Percentiles rank a stretch among this genome's conserved stretches.
phyloP scores from a whole-genome alignment of 768 basidiomycete species.

The Cyathus striatus region DNA sequence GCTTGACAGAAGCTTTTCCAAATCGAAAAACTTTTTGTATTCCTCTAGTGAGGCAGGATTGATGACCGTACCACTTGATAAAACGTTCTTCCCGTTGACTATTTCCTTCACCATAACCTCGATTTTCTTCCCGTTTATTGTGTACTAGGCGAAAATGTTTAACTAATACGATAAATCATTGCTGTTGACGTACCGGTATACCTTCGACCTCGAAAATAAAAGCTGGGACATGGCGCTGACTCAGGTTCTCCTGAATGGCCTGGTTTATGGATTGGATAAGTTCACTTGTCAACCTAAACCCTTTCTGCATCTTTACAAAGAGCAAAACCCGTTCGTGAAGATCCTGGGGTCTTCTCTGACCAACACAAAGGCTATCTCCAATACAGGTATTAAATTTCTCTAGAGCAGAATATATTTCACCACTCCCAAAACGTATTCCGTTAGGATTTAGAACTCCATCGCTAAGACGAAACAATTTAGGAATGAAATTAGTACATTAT shows the following conservation, averaged over 20 bases:
- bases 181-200: conserved; percentile 51
- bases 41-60: conserved; percentile 62
- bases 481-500: not conserved
- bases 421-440: conserved; percentile 78
- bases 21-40: conserved; percentile 58
- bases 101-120: conserved; percentile 78
- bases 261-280: conserved; percentile 46
- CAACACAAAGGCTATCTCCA: conserved; percentile 71
- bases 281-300: conserved; percentile 33
- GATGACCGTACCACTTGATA: conserved; percentile 70
- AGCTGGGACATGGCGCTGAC: conserved; percentile 70
- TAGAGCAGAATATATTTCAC: conserved; percentile 74
- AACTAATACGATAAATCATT: not conserved
- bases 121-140: conserved; percentile 74
- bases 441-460: conserved; percentile 78
- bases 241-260: conserved; percentile 55
- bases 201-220: conserved; percentile 59
- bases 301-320: conserved; percentile 61
- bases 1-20: too few relatives aligned
- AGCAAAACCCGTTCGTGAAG: conserved; percentile 71
- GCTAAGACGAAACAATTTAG: conserved; percentile 18
- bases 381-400: conserved; percentile 48
- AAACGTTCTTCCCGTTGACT: conserved; percentile 54
- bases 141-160: conserved; percentile 44
- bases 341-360: conserved; percentile 57